These are phyloP conservation scores for Citrullus mucosospermus DNA, from an alignment of 306 rosid species.

Conservation along the genomic window DNA sequence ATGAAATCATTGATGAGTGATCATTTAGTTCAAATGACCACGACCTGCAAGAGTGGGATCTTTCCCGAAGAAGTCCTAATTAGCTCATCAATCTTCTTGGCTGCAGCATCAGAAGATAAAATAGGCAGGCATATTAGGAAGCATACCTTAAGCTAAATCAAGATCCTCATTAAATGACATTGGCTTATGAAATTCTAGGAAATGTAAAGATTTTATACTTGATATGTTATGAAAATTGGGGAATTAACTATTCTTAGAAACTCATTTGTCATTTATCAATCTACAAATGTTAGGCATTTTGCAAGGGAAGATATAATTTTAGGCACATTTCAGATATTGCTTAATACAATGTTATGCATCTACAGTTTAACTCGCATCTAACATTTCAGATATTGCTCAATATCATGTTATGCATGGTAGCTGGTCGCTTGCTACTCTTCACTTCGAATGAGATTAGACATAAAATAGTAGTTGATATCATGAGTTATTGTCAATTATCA, in stretches of 20 bases:
- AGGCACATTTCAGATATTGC: neutral
- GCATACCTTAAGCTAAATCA: neutral
- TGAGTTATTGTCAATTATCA: neutral
- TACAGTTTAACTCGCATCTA: too few relatives aligned
- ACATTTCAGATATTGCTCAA: neutral
- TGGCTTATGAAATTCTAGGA: neutral
- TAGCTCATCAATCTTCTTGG: neutral
- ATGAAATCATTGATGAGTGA: neutral
- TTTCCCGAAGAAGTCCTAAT: neutral
- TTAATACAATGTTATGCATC: too few relatives aligned
- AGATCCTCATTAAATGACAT: neutral
- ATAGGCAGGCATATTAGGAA: neutral
- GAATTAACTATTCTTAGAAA: neutral
- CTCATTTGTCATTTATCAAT: neutral
- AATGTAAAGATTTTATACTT: neutral
- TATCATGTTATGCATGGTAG: neutral
- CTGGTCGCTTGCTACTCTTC: neutral
- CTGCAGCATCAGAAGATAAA: neutral
- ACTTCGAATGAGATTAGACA: neutral
- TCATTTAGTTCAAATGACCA: neutral
- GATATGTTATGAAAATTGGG: neutral
- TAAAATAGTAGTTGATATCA: neutral
- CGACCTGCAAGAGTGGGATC: neutral
- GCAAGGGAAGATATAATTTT: neutral
- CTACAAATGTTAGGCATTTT: neutral